Conservation (phyloP, 441 rosid species). For the Gossypium lobatum region DNA sequence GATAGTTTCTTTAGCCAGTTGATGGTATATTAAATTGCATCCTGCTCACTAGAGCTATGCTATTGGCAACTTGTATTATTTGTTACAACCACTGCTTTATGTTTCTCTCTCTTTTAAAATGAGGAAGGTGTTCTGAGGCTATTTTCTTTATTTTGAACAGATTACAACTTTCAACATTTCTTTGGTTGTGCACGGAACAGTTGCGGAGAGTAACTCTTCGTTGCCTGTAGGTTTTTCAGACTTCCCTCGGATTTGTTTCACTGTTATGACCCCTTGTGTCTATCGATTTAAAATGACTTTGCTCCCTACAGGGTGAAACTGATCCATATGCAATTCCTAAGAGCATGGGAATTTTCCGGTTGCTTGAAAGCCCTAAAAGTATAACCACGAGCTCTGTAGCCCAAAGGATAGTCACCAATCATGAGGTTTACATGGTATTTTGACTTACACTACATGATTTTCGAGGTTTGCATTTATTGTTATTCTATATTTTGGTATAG, state of each 20-base stretch:
- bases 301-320: slow-evolving; percentile 39
- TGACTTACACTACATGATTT: neutral
- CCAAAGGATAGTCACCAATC: slow-evolving; percentile 76
- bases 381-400: slow-evolving; percentile 73
- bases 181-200: slow-evolving; percentile 81
- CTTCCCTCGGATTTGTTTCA: neutral
- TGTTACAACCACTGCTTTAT: neutral
- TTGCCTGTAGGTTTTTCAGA: slow-evolving; percentile 30
- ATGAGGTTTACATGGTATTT: slow-evolving; percentile 69
- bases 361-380: slow-evolving; percentile 71
- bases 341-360: slow-evolving; percentile 63
- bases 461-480: neutral
- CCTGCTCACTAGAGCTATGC: neutral
- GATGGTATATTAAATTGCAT: too few species aligned
- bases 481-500: too few species aligned
- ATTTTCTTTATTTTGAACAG: slow-evolving; percentile 27
- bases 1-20: too few species aligned
- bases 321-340: slow-evolving; percentile 83
- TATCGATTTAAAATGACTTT: neutral
- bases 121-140: neutral
- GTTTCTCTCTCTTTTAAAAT: neutral
- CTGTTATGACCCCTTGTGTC: neutral
- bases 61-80: neutral
- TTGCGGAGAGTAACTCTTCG: slow-evolving; percentile 52
- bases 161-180: slow-evolving; percentile 85